Conservation (phyloP, 2,329 filamentous ascomycete species). For the Xylaria sp. region DNA sequence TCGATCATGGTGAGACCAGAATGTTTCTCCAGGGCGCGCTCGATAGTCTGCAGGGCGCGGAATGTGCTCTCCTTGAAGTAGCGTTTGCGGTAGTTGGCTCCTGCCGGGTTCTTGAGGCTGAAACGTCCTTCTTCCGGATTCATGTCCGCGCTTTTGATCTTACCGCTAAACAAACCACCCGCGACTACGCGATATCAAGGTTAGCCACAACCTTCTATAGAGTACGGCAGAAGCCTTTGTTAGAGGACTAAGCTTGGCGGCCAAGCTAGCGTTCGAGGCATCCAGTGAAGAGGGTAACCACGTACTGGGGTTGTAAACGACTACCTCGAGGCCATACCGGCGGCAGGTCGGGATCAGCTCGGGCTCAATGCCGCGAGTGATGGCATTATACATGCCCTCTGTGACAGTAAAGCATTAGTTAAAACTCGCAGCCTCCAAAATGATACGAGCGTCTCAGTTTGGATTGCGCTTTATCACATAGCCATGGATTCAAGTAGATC, state of each 20-base stretch:
- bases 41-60: constrained; percentile 73
- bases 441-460: background rate
- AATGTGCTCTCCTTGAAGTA: constrained; percentile 77
- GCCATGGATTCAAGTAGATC: too few relatives aligned
- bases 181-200: constrained; percentile 58
- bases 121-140: constrained; percentile 76
- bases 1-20: constrained; percentile 74
- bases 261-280: background rate
- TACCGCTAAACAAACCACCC: constrained; percentile 82
- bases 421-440: background rate
- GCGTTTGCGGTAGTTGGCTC: constrained; percentile 69
- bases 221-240: background rate
- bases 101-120: constrained; percentile 63
- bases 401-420: background rate
- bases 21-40: constrained; percentile 74
- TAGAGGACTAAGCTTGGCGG: background rate
- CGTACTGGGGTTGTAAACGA: constrained; percentile 77
- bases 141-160: constrained; percentile 75
- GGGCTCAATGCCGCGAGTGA: constrained; percentile 78
- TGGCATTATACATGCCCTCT: constrained; percentile 83
- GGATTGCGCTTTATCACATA: background rate
- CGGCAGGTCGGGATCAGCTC: constrained; percentile 80
- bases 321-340: constrained; percentile 81
- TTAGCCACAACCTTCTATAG: background rate
- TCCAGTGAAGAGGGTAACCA: background rate